phyloP scores from a whole-genome alignment of 2,329 filamentous ascomycete species.

The Proliferodiscus dingleyae region DNA sequence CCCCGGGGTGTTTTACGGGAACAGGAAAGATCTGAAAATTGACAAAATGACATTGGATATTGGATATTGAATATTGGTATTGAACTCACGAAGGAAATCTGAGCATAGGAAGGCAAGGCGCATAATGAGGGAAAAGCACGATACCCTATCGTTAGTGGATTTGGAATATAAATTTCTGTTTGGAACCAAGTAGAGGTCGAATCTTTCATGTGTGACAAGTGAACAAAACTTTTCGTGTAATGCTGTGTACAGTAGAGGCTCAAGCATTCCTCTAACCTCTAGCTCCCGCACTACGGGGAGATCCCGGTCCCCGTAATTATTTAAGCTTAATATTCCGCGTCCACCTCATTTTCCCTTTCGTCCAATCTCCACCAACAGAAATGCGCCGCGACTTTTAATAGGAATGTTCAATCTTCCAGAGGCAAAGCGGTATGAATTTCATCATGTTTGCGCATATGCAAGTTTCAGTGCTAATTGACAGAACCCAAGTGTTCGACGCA shows the following conservation, averaged over 20 bases:
- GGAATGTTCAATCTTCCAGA: slow-evolving; percentile 50
- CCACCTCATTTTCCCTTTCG: not conserved
- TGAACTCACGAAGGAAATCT: not conserved
- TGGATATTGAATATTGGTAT: not conserved
- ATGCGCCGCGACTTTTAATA: not conserved
- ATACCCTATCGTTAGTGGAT: slow-evolving; percentile 18
- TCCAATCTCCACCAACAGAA: not conserved
- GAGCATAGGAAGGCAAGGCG: slow-evolving; percentile 2
- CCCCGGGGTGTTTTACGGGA: not conserved
- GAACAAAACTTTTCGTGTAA: not conserved
- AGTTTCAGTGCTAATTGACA: slow-evolving; percentile 3
- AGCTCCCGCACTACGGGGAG: not conserved
- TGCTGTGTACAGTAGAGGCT: not conserved
- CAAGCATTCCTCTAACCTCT: too few species aligned
- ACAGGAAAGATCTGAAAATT: not conserved
- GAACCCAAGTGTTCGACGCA: slow-evolving; percentile 46
- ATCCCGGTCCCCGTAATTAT: not conserved
- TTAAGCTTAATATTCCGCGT: not conserved
- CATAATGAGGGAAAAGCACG: slow-evolving; percentile 17
- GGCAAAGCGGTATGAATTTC: slow-evolving; percentile 43
- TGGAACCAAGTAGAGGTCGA: not conserved
- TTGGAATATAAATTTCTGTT: not conserved
- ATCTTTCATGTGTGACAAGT: not conserved
- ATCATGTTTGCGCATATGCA: not conserved
- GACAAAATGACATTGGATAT: not conserved